Conservation (phyloP, 2,329 filamentous ascomycete species). For the Beauveria rudraprayagi region DNA sequence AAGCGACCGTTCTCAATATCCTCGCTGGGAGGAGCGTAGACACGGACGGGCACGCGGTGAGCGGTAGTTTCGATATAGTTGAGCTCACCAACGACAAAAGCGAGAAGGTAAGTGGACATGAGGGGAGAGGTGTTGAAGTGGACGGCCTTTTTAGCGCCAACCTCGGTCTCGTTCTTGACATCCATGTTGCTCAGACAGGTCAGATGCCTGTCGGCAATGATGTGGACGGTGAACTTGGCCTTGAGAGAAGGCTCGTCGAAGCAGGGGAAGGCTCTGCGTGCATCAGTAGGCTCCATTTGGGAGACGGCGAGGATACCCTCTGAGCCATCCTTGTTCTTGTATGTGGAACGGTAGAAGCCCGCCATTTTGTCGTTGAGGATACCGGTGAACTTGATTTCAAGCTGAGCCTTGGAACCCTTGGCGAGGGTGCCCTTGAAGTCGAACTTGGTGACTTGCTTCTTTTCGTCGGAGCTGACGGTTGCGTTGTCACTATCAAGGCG, state of each 20-base stretch:
- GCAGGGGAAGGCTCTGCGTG: conserved; percentile 85
- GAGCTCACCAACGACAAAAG: conserved; percentile 89
- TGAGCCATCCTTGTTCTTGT: conserved; percentile 72
- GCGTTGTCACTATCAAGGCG: conserved; percentile 29
- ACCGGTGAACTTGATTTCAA: conserved; percentile 56
- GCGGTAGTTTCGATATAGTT: conserved; percentile 88
- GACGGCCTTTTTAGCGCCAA: conserved; percentile 70
- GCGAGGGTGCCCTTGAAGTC: conserved; percentile 65
- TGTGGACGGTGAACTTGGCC: conserved; percentile 82
- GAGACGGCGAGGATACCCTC: conserved; percentile 80
- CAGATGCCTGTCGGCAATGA: conserved; percentile 82
- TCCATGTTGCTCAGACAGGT: conserved; percentile 98
- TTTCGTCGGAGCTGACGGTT: conserved; percentile 64
- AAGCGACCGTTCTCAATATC: conserved; percentile 88
- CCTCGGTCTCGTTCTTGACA: conserved; percentile 68
- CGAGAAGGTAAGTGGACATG: conserved; percentile 94
- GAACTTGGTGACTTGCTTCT: conserved; percentile 74
- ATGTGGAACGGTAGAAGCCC: conserved; percentile 93
- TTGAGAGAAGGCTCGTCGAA: conserved; percentile 95
- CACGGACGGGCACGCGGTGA: conserved; percentile 85
- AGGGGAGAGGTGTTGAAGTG: conserved; percentile 86
- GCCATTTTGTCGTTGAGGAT: conserved; percentile 91
- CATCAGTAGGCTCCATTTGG: conserved; percentile 96
- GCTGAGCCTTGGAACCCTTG: conserved; percentile 68
- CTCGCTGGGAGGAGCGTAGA: conserved; percentile 87